Evolutionary conservation across 768 basidiomycete genomes (phyloP).

Genomic region (Lactifluus pinguis): DNA sequence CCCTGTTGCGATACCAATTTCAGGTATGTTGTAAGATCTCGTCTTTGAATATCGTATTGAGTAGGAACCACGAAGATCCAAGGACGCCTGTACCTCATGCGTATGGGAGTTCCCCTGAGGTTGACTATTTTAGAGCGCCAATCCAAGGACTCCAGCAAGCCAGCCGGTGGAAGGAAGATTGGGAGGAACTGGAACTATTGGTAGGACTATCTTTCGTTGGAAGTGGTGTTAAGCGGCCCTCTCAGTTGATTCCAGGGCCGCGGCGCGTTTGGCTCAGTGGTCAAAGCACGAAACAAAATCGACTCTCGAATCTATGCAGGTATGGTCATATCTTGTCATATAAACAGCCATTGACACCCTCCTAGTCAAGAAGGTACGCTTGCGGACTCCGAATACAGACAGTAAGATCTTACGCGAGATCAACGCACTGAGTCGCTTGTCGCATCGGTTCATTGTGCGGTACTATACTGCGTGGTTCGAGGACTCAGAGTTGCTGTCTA

Average conservation of each 20-base stretch:
- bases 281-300: slow-evolving; percentile 85
- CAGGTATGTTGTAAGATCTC: slow-evolving; percentile 17
- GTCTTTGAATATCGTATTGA: not conserved
- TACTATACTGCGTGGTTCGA: slow-evolving; percentile 94
- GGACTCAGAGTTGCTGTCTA: slow-evolving; percentile 43
- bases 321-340: slow-evolving; percentile 23
- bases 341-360: not conserved
- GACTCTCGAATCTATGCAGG: slow-evolving; percentile 80
- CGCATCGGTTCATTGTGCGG: slow-evolving; percentile 84
- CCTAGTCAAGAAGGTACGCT: slow-evolving; percentile 80
- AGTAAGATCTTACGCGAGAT: slow-evolving; percentile 87
- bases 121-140: slow-evolving; percentile 48
- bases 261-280: slow-evolving; percentile 89
- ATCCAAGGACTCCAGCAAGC: slow-evolving; percentile 36
- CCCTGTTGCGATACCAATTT: slow-evolving; percentile 22
- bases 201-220: slow-evolving; percentile 28
- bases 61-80: slow-evolving; percentile 26
- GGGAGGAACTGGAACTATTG: slow-evolving; percentile 84
- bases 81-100: slow-evolving; percentile 42
- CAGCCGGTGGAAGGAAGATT: slow-evolving; percentile 89
- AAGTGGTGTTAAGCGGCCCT: not conserved
- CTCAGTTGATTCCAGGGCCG: slow-evolving; percentile 48
- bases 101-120: slow-evolving; percentile 50
- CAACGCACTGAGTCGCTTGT: slow-evolving; percentile 76
- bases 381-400: slow-evolving; percentile 71